Conservation (phyloP, 768 basidiomycete species). For the Russula olivacea region DNA sequence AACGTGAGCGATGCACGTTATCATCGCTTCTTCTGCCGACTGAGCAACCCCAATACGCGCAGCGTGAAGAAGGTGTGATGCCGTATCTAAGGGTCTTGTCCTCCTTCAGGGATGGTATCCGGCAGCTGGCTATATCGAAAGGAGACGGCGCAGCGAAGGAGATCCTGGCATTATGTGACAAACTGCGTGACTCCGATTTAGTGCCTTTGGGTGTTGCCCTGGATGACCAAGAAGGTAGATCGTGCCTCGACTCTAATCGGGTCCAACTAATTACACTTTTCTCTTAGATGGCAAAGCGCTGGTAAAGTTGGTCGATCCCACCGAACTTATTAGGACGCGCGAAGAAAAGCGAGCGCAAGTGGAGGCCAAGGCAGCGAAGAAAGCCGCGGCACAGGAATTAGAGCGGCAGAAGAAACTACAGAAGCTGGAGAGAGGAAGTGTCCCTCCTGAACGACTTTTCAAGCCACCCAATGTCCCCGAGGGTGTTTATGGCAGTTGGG, state of each 20-base stretch:
- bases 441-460: slow-evolving; percentile 74
- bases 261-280: slow-evolving; percentile 6
- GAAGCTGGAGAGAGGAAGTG: slow-evolving; percentile 80
- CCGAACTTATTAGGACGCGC: slow-evolving; percentile 72
- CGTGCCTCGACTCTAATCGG: slow-evolving; percentile 3
- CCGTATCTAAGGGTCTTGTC: slow-evolving; percentile 84
- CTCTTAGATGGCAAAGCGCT: slow-evolving; percentile 87
- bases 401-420: slow-evolving; percentile 62
- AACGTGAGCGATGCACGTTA: slow-evolving; percentile 41
- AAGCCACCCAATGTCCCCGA: slow-evolving; percentile 70
- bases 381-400: slow-evolving; percentile 61
- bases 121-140: slow-evolving; percentile 72
- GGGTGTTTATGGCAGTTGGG: slow-evolving; percentile 76
- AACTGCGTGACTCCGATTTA: slow-evolving; percentile 81
- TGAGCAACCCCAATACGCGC: slow-evolving; percentile 15
- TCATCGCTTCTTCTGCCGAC: slow-evolving; percentile 9
- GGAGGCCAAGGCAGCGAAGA: slow-evolving; percentile 74
- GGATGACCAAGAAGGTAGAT: slow-evolving; percentile 89
- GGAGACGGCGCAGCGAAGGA: slow-evolving; percentile 63
- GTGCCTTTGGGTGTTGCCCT: slow-evolving; percentile 93
- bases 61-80: slow-evolving; percentile 84
- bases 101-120: slow-evolving; percentile 85
- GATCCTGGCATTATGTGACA: slow-evolving; percentile 82
- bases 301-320: slow-evolving; percentile 83
- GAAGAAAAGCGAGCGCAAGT: slow-evolving; percentile 79